phyloP scores from a whole-genome alignment of 352 stramenopile species.

The Phytophthora melonis region DNA sequence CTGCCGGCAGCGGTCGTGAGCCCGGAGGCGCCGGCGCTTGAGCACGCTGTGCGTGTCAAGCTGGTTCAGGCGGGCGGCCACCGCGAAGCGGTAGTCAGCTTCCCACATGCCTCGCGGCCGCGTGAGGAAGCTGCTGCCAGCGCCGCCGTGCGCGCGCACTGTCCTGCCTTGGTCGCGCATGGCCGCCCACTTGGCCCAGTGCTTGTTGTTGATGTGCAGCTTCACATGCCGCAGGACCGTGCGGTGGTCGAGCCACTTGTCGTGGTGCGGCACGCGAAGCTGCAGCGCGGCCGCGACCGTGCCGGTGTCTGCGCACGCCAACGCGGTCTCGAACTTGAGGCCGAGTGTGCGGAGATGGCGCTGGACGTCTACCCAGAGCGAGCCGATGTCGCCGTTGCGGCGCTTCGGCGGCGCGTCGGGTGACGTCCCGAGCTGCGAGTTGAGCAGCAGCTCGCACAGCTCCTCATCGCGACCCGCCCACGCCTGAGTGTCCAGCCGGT shows the following conservation, averaged over 20 bases:
- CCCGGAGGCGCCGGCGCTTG: too few species aligned
- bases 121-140: slow-evolving; percentile 20
- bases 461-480: slow-evolving; percentile 2
- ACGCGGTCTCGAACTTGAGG: too few species aligned
- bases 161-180: slow-evolving; percentile 19
- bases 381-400: slow-evolving; percentile 16
- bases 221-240: neutral
- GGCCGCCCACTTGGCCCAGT: slow-evolving; percentile 6
- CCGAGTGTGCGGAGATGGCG: neutral
- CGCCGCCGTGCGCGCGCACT: neutral
- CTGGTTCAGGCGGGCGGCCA: slow-evolving; percentile 21
- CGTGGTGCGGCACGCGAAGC: slow-evolving; percentile 24
- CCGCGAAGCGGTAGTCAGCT: slow-evolving; percentile 26
- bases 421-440: neutral
- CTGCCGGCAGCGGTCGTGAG: too few species aligned
- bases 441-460: slow-evolving; percentile 5
- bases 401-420: neutral
- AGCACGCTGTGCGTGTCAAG: slow-evolving; percentile 2
- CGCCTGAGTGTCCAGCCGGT: neutral
- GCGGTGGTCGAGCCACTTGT: neutral
- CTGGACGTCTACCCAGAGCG: slow-evolving; percentile 27
- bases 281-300: neutral
- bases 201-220: neutral
- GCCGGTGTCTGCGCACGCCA: neutral
- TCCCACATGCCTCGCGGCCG: slow-evolving; percentile 20